Evolutionary conservation across 441 rosid species (phyloP), one percentile per base, ranked within the genome.

Genomic region (Mallotus repandus): DNA sequence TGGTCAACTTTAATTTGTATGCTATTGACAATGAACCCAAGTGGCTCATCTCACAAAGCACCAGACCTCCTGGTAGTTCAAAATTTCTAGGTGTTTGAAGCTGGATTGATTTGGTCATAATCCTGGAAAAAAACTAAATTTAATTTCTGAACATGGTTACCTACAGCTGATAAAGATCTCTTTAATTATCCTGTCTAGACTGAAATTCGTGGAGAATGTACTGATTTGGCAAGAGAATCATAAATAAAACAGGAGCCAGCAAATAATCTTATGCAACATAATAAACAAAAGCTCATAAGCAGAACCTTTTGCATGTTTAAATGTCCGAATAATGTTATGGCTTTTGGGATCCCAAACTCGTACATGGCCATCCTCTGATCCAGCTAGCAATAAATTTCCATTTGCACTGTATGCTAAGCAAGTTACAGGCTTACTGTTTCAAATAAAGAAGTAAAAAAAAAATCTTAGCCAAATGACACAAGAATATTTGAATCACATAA

Each of bases 331-430:
- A 5, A 79, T 76, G 49, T 74, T 83, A 52, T 77, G 84, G 48
- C 79, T 82, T 80, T 68, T 82, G 64, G 89, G 82, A 64, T 91
- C 86, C 90, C 90, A 96, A 76, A 87, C 87, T 76, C 86, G 80
- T 81, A 96, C 74, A 75, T 77, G 54, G 70, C 97, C 98, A 80
- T 93, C 97, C 80, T 86, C 96, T 60, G 97, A 89, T 70, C 94
- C 97, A 78, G 92, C 86, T 32, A 93, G 86, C 79, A 93, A 79
- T 45, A 85, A 73, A 80, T 87, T 89, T 76, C 89, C 86, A 14
- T 76, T 82, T 16, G 77, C 29, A 71, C 91, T 82, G 71, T 88
- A 87, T 38, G 90, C 85, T 81, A 93, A 85, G 87, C 89, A 89
- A 66, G 93, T 90, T 72, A 96, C 88, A 49, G 86, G 86, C 79